Evolutionary conservation across 192 early-diverging fungal species (phyloP).

Genomic region (Mycoemilia scoparia): DNA sequence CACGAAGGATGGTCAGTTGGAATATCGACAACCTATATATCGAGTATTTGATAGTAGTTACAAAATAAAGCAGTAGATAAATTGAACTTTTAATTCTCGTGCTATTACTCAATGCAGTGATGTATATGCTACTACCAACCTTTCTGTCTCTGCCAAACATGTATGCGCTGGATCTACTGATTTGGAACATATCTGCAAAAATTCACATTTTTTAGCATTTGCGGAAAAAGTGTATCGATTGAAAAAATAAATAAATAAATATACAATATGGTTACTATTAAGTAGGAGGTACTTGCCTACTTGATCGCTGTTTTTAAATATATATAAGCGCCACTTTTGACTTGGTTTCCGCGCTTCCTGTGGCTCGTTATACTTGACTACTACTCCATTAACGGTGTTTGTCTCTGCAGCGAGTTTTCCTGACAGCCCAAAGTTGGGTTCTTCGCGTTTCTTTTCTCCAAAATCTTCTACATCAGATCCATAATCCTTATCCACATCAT

Average conservation of each 20-base stretch:
- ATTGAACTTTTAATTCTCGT: not conserved
- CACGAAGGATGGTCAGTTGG: constrained; percentile 90
- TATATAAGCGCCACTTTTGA: constrained; percentile 66
- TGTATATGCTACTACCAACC: constrained; percentile 13
- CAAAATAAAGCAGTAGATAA: not conserved
- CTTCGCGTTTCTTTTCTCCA: constrained; percentile 1
- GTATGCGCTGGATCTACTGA: constrained; percentile 72
- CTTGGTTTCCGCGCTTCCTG: constrained; percentile 67
- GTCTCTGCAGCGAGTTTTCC: constrained; percentile 76
- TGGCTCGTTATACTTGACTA: constrained; percentile 85
- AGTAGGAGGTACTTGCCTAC: constrained; percentile 19
- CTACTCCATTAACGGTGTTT: constrained; percentile 71
- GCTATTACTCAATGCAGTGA: not conserved
- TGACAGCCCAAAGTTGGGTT: constrained; percentile 71
- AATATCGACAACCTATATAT: constrained; percentile 70
- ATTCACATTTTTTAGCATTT: not conserved
- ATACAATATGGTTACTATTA: not conserved
- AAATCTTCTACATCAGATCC: constrained; percentile 3
- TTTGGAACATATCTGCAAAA: constrained; percentile 69
- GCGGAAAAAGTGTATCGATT: constrained; percentile 1
- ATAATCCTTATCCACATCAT: constrained; percentile 1
- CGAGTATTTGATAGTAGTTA: constrained; percentile 12
- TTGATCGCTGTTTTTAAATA: constrained; percentile 84
- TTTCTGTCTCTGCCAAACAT: constrained; percentile 71
- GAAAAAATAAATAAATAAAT: constrained; percentile 1